Percentiles rank a stretch among this genome's conserved stretches.
Evolutionary conservation across 805 yeast genomes (phyloP).

Genomic region (Yarrowia hollandica): DNA sequence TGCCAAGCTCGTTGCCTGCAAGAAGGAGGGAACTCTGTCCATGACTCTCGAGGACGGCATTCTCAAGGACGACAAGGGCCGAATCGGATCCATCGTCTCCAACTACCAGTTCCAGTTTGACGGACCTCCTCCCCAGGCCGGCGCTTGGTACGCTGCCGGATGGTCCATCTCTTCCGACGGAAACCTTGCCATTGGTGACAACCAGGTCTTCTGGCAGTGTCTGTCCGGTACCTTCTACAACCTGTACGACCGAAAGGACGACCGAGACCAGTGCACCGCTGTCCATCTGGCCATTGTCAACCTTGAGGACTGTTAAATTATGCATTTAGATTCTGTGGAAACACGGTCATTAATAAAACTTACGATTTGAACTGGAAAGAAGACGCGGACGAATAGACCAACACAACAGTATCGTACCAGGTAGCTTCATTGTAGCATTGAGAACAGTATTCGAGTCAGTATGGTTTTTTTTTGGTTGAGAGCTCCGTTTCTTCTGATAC

Average conservation of each 20-base stretch:
- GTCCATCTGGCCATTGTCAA: conserved; percentile 26
- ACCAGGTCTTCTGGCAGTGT: conserved; percentile 30
- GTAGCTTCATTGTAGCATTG: no score
- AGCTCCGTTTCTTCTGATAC: no score
- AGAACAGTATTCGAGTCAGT: no score
- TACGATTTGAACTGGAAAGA: no score
- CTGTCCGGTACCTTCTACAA: conserved; percentile 25
- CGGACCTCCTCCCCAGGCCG: conserved; percentile 33
- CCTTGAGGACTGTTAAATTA: conserved; percentile 25
- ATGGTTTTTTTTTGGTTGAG: no score
- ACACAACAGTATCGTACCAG: no score
- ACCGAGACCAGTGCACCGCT: conserved; percentile 21
- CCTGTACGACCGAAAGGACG: conserved; percentile 27
- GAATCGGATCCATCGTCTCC: conserved; percentile 21
- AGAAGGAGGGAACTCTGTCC: conserved; percentile 19
- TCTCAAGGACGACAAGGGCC: conserved; percentile 17
- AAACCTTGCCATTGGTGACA: conserved; percentile 32
- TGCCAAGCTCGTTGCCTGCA: conserved; percentile 24
- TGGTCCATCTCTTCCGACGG: conserved; percentile 32
- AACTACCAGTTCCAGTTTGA: conserved; percentile 32
- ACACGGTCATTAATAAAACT: neutral
- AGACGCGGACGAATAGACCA: no score
- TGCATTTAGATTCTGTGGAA: conserved; percentile 18
- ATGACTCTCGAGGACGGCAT: conserved; percentile 22
- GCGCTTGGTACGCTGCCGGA: conserved; percentile 33